Evolutionary conservation across 805 yeast genomes (phyloP).

Genomic region (Deakozyma indianensis): DNA sequence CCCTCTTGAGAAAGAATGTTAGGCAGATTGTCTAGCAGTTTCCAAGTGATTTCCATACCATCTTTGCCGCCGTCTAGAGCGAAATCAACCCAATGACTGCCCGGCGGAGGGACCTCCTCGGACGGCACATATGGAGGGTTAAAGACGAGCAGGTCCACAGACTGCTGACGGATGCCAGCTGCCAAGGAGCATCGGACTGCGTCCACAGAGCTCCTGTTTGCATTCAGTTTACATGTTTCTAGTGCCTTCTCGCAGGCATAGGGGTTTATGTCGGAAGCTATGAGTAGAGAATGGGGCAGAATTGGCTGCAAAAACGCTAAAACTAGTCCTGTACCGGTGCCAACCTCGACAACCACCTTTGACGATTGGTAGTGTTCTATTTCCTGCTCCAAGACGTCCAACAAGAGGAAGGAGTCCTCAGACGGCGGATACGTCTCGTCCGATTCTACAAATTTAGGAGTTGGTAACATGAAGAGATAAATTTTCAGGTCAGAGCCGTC

Average conservation of each 20-base stretch:
- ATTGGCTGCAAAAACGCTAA: conserved; percentile 61
- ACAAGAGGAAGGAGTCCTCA: conserved; percentile 75
- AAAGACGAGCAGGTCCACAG: conserved; percentile 64
- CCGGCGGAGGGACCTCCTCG: conserved; percentile 48
- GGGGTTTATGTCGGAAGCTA: conserved; percentile 73
- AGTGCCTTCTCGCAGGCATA: conserved; percentile 48
- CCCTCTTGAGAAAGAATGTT: conserved; percentile 45
- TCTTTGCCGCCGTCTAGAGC: conserved; percentile 82
- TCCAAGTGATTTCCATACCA: conserved; percentile 79
- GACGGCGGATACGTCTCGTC: conserved; percentile 87
- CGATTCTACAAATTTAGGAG: conserved; percentile 52
- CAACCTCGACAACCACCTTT: conserved; percentile 68
- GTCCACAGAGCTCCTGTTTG: conserved; percentile 24
- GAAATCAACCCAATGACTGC: conserved; percentile 65
- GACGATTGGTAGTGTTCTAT: conserved; percentile 18
- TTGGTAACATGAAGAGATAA: conserved; percentile 47
- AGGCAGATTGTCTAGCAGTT: conserved; percentile 40
- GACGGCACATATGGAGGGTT: conserved; percentile 98
- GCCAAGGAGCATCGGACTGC: conserved; percentile 45
- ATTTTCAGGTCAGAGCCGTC: too few relatives aligned
- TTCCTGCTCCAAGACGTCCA: conserved; percentile 68
- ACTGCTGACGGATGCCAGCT: conserved; percentile 27
- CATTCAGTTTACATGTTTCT: conserved; percentile 27
- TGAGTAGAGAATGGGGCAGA: conserved; percentile 34
- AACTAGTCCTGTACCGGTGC: conserved; percentile 86